Evolutionary conservation across 306 rosid species (phyloP).

Genomic region (Vigna nakashimae): DNA sequence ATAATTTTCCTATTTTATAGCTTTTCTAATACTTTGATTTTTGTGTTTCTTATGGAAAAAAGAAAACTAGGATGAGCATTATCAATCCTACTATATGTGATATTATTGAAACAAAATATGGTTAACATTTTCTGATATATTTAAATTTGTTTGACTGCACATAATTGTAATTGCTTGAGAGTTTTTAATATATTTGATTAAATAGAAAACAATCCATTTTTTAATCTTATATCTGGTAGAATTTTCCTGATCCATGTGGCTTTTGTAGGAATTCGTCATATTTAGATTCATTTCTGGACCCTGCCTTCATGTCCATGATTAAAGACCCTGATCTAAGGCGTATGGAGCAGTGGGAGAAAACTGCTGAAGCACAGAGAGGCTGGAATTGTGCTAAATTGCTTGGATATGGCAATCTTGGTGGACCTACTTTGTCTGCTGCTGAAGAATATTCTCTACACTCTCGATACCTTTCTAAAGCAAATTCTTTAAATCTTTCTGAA

Average conservation of each 20-base stretch:
- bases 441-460: conserved; percentile 98
- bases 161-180: conserved; percentile 27
- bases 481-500: conserved; percentile 88
- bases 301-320: conserved; percentile 98
- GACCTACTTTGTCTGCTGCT: conserved; percentile 85
- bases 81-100: conserved; percentile 4
- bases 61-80: conserved; percentile 10
- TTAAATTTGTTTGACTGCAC: conserved; percentile 20
- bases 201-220: conserved; percentile 14
- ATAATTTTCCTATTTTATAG: background rate
- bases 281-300: conserved; percentile 91
- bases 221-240: conserved; percentile 25
- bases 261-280: conserved; percentile 70
- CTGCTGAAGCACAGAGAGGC: conserved; percentile 89
- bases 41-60: conserved; percentile 6
- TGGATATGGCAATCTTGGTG: conserved; percentile 95
- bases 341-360: conserved; percentile 96
- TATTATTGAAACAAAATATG: conserved; percentile 37
- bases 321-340: conserved; percentile 98
- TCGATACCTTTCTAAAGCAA: conserved; percentile 95
- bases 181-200: conserved; percentile 30
- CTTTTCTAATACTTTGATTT: conserved; percentile 1
- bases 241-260: conserved; percentile 26
- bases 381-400: conserved; percentile 87
- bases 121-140: conserved; percentile 15